Evolutionary conservation across 176 grass and related monocot species (phyloP).

Genomic region (Tillandsia fasciculata): DNA sequence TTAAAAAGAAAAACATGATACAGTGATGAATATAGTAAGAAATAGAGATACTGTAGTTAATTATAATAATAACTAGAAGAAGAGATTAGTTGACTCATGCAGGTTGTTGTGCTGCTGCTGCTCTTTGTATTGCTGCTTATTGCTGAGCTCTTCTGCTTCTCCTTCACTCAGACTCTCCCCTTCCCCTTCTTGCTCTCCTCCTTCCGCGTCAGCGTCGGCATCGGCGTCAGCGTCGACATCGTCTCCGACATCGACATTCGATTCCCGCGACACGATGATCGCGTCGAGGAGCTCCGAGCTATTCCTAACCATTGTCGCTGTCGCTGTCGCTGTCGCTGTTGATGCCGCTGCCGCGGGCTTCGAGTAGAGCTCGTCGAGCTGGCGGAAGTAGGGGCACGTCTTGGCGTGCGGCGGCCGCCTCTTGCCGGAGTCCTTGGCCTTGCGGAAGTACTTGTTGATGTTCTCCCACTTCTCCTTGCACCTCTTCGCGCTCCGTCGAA

Average conservation of each 20-base stretch:
- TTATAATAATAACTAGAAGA: constrained; percentile 22
- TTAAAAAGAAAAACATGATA: neutral
- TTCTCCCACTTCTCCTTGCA: constrained; percentile 99
- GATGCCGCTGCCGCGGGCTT: constrained; percentile 8
- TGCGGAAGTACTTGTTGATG: constrained; percentile 98
- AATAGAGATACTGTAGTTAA: neutral
- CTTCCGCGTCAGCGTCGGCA: neutral
- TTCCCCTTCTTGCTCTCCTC: constrained; percentile 11
- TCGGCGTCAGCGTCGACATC: neutral
- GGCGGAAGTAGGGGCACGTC: constrained; percentile 83
- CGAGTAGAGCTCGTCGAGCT: constrained; percentile 76
- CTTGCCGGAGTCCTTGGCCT: constrained; percentile 81
- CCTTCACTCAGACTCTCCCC: constrained; percentile 15
- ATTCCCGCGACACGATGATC: constrained; percentile 36
- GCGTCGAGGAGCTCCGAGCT: constrained; percentile 78
- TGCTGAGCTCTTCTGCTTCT: constrained; percentile 41
- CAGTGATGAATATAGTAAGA: neutral
- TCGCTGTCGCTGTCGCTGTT: neutral
- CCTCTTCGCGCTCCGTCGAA: constrained; percentile 58
- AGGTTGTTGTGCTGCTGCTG: neutral
- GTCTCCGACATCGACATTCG: constrained; percentile 16
- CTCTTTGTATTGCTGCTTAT: constrained; percentile 30
- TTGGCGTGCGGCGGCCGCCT: constrained; percentile 62
- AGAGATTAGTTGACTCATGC: constrained; percentile 23
- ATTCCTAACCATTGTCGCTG: constrained; percentile 4